phyloP scores from a whole-genome alignment of 805 yeast genomes.

The Hanseniaspora mollemarum region DNA sequence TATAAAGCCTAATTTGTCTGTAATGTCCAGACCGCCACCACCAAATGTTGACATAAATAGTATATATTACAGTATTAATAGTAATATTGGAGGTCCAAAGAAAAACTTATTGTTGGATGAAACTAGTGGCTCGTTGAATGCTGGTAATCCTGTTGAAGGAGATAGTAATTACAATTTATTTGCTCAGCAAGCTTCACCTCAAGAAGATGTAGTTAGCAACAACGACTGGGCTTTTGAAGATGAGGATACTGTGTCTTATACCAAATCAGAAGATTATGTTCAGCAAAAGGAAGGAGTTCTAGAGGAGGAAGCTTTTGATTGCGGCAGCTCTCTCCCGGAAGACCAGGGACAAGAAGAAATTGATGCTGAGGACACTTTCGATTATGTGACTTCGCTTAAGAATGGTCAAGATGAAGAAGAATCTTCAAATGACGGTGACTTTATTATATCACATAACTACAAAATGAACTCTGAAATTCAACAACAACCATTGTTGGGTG shows the following conservation, averaged over 20 bases:
- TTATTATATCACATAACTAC: background rate
- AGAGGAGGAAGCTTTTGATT: background rate
- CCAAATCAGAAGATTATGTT: background rate
- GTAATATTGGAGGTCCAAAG: background rate
- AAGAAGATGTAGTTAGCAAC: background rate
- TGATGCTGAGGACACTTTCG: background rate
- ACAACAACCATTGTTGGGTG: background rate
- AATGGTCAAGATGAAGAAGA: background rate
- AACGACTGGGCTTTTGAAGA: background rate
- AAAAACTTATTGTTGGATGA: background rate
- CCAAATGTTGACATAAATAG: slow-evolving; percentile 21
- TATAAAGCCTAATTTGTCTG: background rate
- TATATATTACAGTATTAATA: slow-evolving; percentile 8
- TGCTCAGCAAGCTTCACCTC: background rate
- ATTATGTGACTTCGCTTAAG: background rate
- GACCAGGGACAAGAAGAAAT: background rate
- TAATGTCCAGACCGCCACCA: slow-evolving; percentile 21
- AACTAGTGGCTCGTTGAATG: background rate
- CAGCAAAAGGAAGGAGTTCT: background rate
- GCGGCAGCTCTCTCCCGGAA: background rate
- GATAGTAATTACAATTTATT: background rate
- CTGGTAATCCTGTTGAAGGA: background rate
- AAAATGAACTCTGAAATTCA: background rate
- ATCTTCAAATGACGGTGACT: background rate
- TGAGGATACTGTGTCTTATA: background rate